Percentiles rank a stretch among this genome's conserved stretches.
Conservation (phyloP, 2,329 filamentous ascomycete species). For the Graphilbum sp. region DNA sequence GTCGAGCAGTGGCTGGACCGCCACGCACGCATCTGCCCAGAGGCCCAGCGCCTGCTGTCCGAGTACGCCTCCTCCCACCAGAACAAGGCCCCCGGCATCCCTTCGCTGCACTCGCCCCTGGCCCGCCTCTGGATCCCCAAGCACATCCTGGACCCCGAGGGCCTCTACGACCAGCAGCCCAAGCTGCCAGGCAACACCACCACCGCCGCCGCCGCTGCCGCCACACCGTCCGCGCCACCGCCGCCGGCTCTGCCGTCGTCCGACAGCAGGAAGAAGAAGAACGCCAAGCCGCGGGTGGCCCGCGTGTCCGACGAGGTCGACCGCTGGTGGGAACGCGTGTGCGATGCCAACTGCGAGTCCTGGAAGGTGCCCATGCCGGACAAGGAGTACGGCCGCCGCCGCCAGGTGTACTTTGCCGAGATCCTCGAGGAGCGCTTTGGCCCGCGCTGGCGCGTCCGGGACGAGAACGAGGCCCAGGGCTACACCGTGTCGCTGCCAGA, state of each 20-base stretch:
- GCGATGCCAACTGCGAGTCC: conserved; percentile 42
- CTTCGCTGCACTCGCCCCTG: conserved; percentile 32
- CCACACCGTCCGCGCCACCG: background rate
- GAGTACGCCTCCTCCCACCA: conserved; percentile 36
- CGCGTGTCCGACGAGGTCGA: conserved; percentile 49
- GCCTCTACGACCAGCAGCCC: conserved; percentile 26
- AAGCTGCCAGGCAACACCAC: no score
- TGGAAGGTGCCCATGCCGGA: conserved; percentile 44
- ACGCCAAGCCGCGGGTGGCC: conserved; percentile 42
- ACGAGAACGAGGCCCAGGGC: conserved; percentile 18
- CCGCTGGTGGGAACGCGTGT: conserved; percentile 45
- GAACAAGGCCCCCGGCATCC: conserved; percentile 30
- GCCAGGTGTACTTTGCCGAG: conserved; percentile 41
- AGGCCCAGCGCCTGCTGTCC: conserved; percentile 35
- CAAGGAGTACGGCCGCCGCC: conserved; percentile 39
- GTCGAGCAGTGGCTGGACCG: conserved; percentile 46
- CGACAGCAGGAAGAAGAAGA: no score
- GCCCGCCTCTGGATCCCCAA: conserved; percentile 40
- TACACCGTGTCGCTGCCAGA: conserved; percentile 2
- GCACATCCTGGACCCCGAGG: conserved; percentile 27
- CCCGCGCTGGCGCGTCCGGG: conserved; percentile 22
- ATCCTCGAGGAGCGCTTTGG: conserved; percentile 41
- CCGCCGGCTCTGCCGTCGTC: no score
- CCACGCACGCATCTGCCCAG: conserved; percentile 41
- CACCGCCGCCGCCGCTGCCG: background rate